Evolutionary conservation across 1,284 basidiomycete genomes (phyloP), one percentile per base, ranked within the genome.

Genomic region (Puccinia polysora): DNA sequence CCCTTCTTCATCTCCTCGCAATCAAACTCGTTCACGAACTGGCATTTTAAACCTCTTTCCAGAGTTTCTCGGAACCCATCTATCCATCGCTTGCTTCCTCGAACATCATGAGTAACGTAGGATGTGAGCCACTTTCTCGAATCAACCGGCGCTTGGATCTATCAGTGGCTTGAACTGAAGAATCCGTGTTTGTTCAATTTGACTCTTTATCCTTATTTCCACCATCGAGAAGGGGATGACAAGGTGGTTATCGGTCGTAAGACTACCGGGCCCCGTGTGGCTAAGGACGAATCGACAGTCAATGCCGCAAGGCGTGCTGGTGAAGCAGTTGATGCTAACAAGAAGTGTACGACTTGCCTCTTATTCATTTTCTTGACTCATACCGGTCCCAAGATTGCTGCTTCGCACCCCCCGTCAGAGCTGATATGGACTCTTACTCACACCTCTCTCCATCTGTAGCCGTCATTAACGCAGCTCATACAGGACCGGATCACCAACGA

Each of bases 221-320:
- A 6, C 4, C 4, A n/a, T 6, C 3, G 12, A 4, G 49, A 18
- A 69, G 67, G 65, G 67, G 67, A 69, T 52, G 34, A 55, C 40
- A 36, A 69, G 18, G 67, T 69, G 23, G 67, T 69, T n/a, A 69
- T 69, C 34, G 67, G 67, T 28, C 53, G 55, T 14, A 53, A 56
- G 32, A 38, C 40, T 23, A 58, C 53, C 23, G 56, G 38, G 3
- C 53, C 53, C 20, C 50, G 67, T 36, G 55, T 59, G 55, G 67
- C 20, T 30, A 69, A 45, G 38, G 67, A 69, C n/a, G 20, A 67
- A 43, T 32, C 50, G 4, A 34, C 53, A 23, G 55, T 69, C 2
- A 69, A 69, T 34, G 53, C 67, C 15, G 67, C 67, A 20, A 58
- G 56, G 20, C 67, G 67, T 23, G 67, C 67, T 40, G 67, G 67